phyloP scores from a whole-genome alignment of 805 yeast species.

The Kuraishia hungarica region DNA sequence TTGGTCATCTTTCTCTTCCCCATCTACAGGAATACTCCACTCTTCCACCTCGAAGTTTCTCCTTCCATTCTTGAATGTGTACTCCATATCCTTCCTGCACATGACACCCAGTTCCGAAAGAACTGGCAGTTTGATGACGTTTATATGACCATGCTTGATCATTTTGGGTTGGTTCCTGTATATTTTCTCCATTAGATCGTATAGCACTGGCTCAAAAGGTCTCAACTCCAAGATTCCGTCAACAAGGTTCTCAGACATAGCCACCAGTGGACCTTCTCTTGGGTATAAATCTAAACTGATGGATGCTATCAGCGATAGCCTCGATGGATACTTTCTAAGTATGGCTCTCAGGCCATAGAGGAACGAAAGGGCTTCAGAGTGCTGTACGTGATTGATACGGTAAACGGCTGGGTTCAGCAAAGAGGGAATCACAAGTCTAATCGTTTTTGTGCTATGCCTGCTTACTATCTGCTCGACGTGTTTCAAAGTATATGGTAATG shows the following conservation, averaged over 20 bases:
- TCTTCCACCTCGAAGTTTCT: slow-evolving; percentile 79
- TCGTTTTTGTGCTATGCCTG: slow-evolving; percentile 34
- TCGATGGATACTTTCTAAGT: slow-evolving; percentile 31
- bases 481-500: slow-evolving; percentile 17
- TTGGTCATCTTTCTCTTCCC: slow-evolving; percentile 37
- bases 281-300: slow-evolving; percentile 62
- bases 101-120: slow-evolving; percentile 73
- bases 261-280: slow-evolving; percentile 35
- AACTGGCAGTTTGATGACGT: slow-evolving; percentile 63
- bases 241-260: slow-evolving; percentile 46
- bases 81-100: slow-evolving; percentile 67
- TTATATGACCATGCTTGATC: slow-evolving; percentile 80
- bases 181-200: slow-evolving; percentile 55
- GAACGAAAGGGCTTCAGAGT: slow-evolving; percentile 48
- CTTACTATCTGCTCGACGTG: slow-evolving; percentile 37
- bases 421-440: slow-evolving; percentile 69
- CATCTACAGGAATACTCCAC: slow-evolving; percentile 98
- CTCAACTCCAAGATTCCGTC: slow-evolving; percentile 69
- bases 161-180: slow-evolving; percentile 67
- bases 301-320: slow-evolving; percentile 38
- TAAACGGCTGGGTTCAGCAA: slow-evolving; percentile 74
- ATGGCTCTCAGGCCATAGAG: slow-evolving; percentile 50
- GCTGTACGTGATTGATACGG: slow-evolving; percentile 36
- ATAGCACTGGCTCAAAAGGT: slow-evolving; percentile 74
- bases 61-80: slow-evolving; percentile 79